Percentiles rank a stretch among this genome's conserved stretches.
These are phyloP conservation scores for Baorangia bicolor DNA, from an alignment of 768 basidiomycete genomes.

Conservation along the genomic window DNA sequence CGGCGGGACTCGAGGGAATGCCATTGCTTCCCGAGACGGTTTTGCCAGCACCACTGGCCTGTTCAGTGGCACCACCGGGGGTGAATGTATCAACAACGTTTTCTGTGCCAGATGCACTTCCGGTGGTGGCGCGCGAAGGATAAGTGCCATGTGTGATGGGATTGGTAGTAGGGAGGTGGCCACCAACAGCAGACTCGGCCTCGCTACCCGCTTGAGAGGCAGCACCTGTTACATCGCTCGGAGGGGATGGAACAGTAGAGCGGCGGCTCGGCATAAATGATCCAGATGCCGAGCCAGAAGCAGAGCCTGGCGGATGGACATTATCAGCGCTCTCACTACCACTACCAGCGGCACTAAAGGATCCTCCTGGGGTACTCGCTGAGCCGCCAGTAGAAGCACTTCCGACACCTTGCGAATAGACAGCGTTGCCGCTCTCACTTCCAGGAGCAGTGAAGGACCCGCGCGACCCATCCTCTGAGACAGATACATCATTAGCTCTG, in stretches of 20 bases:
- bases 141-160: background rate
- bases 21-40: rapidly evolving
- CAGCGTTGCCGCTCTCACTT: too few species aligned
- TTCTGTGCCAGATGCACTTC: background rate
- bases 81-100: background rate
- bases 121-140: background rate
- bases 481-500: background rate
- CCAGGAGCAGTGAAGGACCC: too few species aligned
- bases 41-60: background rate
- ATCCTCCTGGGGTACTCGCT: too few species aligned
- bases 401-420: too few species aligned
- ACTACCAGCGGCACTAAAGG: too few species aligned
- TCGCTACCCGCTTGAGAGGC: background rate
- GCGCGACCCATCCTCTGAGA: too few species aligned
- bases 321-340: too few species aligned
- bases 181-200: too few species aligned
- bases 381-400: too few species aligned
- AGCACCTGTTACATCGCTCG: rapidly evolving
- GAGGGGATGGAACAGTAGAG: background rate
- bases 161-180: background rate
- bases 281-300: background rate
- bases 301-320: too few species aligned
- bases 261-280: background rate
- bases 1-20: too few species aligned
- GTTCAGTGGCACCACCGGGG: background rate